A percentile compares a stretch with the other conserved stretches of the same genome.
phyloP scores from a whole-genome alignment of 2,329 filamentous ascomycete species.

The Parasarocladium wereldwijsianum region DNA sequence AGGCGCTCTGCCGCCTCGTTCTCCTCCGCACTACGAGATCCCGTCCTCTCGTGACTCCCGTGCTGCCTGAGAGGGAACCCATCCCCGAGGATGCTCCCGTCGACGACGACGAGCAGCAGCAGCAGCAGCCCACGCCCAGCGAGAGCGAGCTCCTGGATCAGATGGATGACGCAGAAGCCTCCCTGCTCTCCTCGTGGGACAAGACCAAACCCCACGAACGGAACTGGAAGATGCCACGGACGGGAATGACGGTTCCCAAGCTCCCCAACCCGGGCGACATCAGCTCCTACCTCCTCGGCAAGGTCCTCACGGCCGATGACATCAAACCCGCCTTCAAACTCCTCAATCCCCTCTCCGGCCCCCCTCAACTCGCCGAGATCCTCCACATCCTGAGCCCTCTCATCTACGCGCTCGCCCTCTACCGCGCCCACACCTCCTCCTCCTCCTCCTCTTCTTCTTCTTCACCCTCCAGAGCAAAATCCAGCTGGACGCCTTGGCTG shows the following conservation, averaged over 20 bases:
- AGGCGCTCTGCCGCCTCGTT: slow-evolving; percentile 70
- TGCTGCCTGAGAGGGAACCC: slow-evolving; percentile 72
- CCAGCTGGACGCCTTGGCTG: slow-evolving; percentile 73
- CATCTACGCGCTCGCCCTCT: slow-evolving; percentile 69
- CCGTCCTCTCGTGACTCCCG: slow-evolving; percentile 67
- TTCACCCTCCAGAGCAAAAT: no score
- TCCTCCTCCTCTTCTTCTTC: slow-evolving; percentile 21
- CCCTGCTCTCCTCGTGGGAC: no score
- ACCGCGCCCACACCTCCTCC: slow-evolving; percentile 55
- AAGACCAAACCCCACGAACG: slow-evolving; percentile 32
- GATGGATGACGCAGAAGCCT: slow-evolving; percentile 11
- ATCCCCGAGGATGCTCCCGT: slow-evolving; percentile 42
- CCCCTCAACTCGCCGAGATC: slow-evolving; percentile 66
- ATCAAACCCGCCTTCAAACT: slow-evolving; percentile 84
- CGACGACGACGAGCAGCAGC: slow-evolving; percentile 27
- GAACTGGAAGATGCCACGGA: slow-evolving; percentile 89
- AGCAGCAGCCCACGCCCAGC: slow-evolving; percentile 23
- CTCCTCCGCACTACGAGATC: slow-evolving; percentile 72
- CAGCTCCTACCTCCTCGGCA: slow-evolving; percentile 71
- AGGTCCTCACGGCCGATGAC: slow-evolving; percentile 88
- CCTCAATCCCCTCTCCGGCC: slow-evolving; percentile 66
- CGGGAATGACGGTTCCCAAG: slow-evolving; percentile 69
- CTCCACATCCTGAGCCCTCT: slow-evolving; percentile 84
- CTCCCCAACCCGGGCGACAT: slow-evolving; percentile 73
- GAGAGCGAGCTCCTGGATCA: slow-evolving; percentile 29